Conservation (phyloP, 495 filamentous ascomycete species). For the Talaromyces nanjingensis region DNA sequence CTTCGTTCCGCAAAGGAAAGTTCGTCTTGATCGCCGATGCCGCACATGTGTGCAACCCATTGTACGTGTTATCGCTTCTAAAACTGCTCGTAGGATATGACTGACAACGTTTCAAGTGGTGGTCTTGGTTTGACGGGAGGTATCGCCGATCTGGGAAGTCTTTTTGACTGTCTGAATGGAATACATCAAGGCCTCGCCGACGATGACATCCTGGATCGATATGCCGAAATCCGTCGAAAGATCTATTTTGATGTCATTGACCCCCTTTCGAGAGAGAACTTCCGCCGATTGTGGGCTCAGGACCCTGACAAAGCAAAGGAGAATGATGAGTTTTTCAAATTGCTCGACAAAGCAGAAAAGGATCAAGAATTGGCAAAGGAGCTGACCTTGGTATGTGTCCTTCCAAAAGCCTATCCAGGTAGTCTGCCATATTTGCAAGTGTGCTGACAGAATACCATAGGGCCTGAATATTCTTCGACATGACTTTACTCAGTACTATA, state of each 20-base stretch:
- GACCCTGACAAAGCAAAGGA: constrained; percentile 27
- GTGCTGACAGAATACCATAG: constrained; percentile 9
- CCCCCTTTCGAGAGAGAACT: constrained; percentile 48
- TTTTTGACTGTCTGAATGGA: constrained; percentile 51
- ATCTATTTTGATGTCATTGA: constrained; percentile 51
- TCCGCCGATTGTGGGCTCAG: constrained; percentile 27
- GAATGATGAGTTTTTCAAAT: constrained; percentile 33
- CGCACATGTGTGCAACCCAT: constrained; percentile 39
- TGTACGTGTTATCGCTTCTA: constrained; percentile 18
- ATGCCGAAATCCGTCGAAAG: constrained; percentile 47
- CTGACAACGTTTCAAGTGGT: constrained; percentile 23
- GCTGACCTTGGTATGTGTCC: constrained; percentile 23
- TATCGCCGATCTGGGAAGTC: constrained; percentile 50
- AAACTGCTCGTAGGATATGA: background rate
- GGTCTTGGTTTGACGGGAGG: constrained; percentile 57
- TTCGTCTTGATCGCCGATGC: constrained; percentile 56
- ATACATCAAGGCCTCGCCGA: constrained; percentile 48
- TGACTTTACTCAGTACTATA: constrained; percentile 28
- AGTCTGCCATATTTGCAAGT: background rate
- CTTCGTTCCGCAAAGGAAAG: constrained; percentile 47
- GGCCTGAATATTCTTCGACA: constrained; percentile 22
- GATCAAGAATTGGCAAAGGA: constrained; percentile 18
- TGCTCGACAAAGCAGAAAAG: constrained; percentile 18
- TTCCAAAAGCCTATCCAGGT: too few relatives aligned
- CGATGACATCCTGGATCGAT: constrained; percentile 50